Conservation (phyloP, 2,329 filamentous ascomycete genomes). For the Pestalotiopsis sp. region DNA sequence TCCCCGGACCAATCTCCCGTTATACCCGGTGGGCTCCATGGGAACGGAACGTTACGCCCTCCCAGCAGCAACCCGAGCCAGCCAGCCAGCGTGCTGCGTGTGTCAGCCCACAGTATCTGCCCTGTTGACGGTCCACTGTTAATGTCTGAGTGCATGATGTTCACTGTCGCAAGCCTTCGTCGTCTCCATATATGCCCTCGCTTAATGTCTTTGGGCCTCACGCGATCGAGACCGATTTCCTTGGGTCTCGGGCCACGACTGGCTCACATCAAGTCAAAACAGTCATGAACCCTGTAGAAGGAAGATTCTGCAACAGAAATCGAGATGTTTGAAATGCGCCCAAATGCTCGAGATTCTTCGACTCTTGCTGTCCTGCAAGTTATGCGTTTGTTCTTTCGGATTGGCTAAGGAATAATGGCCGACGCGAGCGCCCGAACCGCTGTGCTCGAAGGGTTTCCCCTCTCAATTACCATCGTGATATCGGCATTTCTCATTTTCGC, state of each 20-base stretch:
- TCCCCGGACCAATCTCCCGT: no score
- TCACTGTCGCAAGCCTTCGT: not conserved
- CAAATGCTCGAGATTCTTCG: not conserved
- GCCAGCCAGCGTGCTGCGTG: not conserved
- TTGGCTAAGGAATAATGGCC: not conserved
- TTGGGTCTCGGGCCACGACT: not conserved
- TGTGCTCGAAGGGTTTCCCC: slow-evolving; percentile 6
- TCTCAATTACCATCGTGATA: not conserved
- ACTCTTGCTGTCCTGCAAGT: not conserved
- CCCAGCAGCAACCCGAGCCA: no score
- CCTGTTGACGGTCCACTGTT: not conserved
- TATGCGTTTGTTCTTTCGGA: not conserved
- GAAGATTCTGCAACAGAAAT: not conserved
- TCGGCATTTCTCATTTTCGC: not conserved
- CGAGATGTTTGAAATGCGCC: not conserved
- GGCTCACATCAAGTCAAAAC: not conserved
- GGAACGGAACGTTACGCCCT: no score
- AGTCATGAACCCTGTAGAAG: not conserved
- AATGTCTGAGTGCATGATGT: not conserved
- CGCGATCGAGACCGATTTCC: not conserved
- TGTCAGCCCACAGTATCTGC: not conserved
- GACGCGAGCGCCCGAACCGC: not conserved
- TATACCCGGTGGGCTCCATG: no score
- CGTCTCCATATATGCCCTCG: not conserved
- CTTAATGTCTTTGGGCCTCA: not conserved